Conservation (phyloP, 148 eudicot genomes). For the Amaranthus palmeri region DNA sequence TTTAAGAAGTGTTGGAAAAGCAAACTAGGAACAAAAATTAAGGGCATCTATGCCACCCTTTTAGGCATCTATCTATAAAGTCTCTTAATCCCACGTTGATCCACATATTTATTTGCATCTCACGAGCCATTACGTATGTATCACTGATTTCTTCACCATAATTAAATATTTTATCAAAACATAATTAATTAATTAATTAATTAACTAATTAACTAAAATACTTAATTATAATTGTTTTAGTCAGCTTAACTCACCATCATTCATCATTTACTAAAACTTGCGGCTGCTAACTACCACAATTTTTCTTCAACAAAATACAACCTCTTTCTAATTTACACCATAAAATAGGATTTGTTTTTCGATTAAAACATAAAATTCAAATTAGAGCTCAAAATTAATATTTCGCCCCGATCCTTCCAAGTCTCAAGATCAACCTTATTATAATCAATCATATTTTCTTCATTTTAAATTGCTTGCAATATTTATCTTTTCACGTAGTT, state of each 20-base stretch:
- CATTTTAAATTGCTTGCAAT: too few relatives aligned
- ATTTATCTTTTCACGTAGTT: too few relatives aligned
- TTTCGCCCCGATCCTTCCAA: too few relatives aligned
- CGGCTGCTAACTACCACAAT: conserved; percentile 5
- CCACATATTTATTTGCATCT: conserved; percentile 18
- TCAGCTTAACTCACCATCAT: conserved; percentile 7
- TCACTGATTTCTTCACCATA: neutral
- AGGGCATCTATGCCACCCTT: conserved; percentile 17
- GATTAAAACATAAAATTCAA: too few relatives aligned
- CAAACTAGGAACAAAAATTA: conserved; percentile 17
- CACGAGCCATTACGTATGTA: conserved; percentile 11
- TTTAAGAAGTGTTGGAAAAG: too few relatives aligned
- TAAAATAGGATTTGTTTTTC: neutral
- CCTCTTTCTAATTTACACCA: neutral
- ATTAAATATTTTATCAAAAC: neutral
- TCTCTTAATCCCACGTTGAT: conserved; percentile 31
- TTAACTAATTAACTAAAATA: conserved; percentile 2
- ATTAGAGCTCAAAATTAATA: too few relatives aligned
- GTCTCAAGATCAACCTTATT: too few relatives aligned
- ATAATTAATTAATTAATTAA: conserved; percentile 2
- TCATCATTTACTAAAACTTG: neutral
- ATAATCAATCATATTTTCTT: too few relatives aligned
- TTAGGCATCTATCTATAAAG: conserved; percentile 11
- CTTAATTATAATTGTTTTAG: neutral
- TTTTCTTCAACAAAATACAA: neutral